Evolutionary conservation across 257 asterid species (phyloP).

Genomic region (Jaltomata sinuosa): DNA sequence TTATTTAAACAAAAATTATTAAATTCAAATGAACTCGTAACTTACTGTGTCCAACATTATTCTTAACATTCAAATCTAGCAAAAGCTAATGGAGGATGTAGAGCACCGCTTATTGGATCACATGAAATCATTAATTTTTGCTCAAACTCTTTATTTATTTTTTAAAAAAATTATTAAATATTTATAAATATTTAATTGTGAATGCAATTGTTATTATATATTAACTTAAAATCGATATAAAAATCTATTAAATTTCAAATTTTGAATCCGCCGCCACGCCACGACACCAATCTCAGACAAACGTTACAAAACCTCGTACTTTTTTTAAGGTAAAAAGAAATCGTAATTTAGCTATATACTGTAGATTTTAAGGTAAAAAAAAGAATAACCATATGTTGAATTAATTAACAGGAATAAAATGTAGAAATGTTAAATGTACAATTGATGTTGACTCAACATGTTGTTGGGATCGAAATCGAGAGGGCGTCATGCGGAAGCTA

Average conservation of each 20-base stretch:
- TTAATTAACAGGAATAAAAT: not conserved
- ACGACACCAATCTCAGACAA: not conserved
- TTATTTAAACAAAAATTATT: not conserved
- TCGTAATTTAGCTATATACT: not conserved
- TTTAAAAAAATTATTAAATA: too few relatives aligned
- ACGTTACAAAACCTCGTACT: not conserved
- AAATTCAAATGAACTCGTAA: too few relatives aligned
- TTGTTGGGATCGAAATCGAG: too few relatives aligned
- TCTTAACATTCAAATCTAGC: too few relatives aligned
- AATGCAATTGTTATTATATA: not conserved
- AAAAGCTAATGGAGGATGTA: too few relatives aligned
- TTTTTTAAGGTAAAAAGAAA: not conserved
- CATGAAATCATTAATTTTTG: too few relatives aligned
- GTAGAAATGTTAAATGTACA: not conserved
- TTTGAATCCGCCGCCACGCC: fast-evolving
- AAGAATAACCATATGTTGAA: not conserved
- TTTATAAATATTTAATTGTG: not conserved
- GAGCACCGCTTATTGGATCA: too few relatives aligned
- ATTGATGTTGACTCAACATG: not conserved
- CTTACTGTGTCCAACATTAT: too few relatives aligned
- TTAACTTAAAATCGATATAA: not conserved
- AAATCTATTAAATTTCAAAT: not conserved
- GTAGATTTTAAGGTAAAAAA: not conserved
- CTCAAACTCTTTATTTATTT: too few relatives aligned
- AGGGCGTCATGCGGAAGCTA: too few relatives aligned